Base-by-base conservation (phyloP, 768 basidiomycete species). In the Trametes punicea region DNA sequence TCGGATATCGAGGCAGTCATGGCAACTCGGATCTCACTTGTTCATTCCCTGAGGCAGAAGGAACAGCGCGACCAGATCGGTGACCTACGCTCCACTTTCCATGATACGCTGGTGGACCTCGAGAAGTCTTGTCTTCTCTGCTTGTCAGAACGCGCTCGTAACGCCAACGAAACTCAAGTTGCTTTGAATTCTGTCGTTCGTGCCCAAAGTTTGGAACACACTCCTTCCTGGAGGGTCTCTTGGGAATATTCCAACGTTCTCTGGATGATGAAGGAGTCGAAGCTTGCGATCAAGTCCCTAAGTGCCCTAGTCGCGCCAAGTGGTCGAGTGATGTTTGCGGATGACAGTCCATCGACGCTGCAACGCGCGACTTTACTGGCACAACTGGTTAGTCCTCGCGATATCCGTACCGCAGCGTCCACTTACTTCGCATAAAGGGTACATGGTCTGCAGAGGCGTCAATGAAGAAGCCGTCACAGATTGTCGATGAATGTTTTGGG, bases 381-480 rank as follows among this genome's bases (percentile, higher is more conserved):
- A 21, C 81, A 80, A 45, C 67, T 94, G 69, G 92, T 93, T 61
- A 50, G 83, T 18, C 27, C n/a, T 4, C 16, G 46, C n/a, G 6
- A 6, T 13, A 7, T 30, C 13, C 13, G 21, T 13, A 11, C 29
- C 3, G n/a, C 33, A 13, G 18, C 21, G 21, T 4, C n/a, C 2
- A 9, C 44, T 55, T 18, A 60, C 25, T 1, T 7, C 4, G n/a
- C 2, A 16, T 8, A 11, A 51, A 98, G 93, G 97, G 96, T 9
- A 78, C 87, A 10, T 99, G 97, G 97, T 87, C 83, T 21, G 81
- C 91, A 6, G 85, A 90, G 64, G 93, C 97, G 2, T 89, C 88
- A 55, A 69, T 96, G 25, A 85, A 88, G 63, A 88, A 88, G 44
- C 84, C 93, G 0, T 74, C 78, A 15, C 80, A 85, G 26, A 93